Conservation (phyloP, 208 protist genomes). For the Vickermania ingenoplastis region DNA sequence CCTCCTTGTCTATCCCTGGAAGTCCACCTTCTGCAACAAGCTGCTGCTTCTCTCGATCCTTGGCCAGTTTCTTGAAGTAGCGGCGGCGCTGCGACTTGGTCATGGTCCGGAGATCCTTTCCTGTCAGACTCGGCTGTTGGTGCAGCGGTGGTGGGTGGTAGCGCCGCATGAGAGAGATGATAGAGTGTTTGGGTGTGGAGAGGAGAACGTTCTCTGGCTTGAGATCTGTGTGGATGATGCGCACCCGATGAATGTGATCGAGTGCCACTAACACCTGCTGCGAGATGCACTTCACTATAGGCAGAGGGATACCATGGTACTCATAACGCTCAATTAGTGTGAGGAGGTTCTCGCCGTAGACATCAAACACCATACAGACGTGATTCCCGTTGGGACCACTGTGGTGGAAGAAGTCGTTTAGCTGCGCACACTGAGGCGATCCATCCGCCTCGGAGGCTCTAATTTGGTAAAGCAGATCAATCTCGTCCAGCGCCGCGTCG, state of each 20-base stretch:
- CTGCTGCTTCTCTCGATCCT: conserved; percentile 19
- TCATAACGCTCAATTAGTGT: conserved; percentile 93
- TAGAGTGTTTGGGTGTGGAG: conserved; percentile 69
- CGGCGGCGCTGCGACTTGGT: conserved; percentile 88
- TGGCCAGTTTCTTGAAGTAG: conserved; percentile 87
- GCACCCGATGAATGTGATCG: conserved; percentile 90
- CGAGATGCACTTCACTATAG: conserved; percentile 90
- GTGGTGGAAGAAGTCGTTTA: conserved; percentile 89
- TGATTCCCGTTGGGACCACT: conserved; percentile 83
- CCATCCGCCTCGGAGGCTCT: conserved; percentile 71
- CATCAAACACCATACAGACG: conserved; percentile 96
- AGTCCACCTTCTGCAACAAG: neutral
- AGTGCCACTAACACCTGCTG: conserved; percentile 85
- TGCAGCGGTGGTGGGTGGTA: conserved; percentile 67
- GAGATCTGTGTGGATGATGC: conserved; percentile 97
- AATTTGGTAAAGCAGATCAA: conserved; percentile 70
- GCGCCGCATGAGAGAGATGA: conserved; percentile 80
- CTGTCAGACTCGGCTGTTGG: conserved; percentile 60
- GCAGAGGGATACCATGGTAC: conserved; percentile 92
- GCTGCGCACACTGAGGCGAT: conserved; percentile 49
- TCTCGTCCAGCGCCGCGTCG: conserved; percentile 77
- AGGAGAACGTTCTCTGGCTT: conserved; percentile 96
- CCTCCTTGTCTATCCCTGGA: conserved; percentile 6
- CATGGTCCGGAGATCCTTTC: conserved; percentile 82
- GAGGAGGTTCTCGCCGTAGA: conserved; percentile 94